phyloP scores from a whole-genome alignment of 192 early-diverging fungal species.

The Oehlia diaphana region DNA sequence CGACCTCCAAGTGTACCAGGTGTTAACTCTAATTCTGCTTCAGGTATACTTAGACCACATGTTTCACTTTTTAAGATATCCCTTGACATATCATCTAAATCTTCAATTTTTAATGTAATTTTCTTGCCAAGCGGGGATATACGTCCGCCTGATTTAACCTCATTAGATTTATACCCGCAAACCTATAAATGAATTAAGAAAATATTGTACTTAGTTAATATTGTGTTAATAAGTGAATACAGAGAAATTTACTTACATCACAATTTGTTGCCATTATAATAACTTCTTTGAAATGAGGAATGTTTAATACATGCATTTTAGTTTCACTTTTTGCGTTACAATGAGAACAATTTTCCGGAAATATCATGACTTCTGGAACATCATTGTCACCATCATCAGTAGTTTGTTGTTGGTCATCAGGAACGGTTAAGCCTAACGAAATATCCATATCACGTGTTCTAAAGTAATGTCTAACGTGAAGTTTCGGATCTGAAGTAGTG shows the following conservation, averaged over 20 bases:
- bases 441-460: conserved; percentile 81
- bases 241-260: conserved; percentile 44
- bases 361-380: conserved; percentile 73
- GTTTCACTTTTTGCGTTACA: conserved; percentile 80
- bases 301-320: conserved; percentile 88
- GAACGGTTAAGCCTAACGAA: conserved; percentile 66
- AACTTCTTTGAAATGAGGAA: conserved; percentile 95
- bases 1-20: conserved; percentile 90
- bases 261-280: conserved; percentile 94
- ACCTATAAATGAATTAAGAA: not conserved
- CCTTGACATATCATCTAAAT: conserved; percentile 84
- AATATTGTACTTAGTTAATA: not conserved
- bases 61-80: conserved; percentile 96
- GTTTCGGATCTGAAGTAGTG: conserved; percentile 74
- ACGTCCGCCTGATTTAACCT: conserved; percentile 93
- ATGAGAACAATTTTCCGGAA: conserved; percentile 83
- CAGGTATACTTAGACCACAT: conserved; percentile 86
- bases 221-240: not conserved
- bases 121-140: conserved; percentile 75
- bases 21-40: conserved; percentile 83
- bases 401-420: conserved; percentile 42
- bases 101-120: conserved; percentile 81
- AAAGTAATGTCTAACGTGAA: conserved; percentile 63
- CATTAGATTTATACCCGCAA: conserved; percentile 95
- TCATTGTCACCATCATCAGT: conserved; percentile 56